phyloP scores from a whole-genome alignment of 495 filamentous ascomycete species.

The Penicillium arizonense region DNA sequence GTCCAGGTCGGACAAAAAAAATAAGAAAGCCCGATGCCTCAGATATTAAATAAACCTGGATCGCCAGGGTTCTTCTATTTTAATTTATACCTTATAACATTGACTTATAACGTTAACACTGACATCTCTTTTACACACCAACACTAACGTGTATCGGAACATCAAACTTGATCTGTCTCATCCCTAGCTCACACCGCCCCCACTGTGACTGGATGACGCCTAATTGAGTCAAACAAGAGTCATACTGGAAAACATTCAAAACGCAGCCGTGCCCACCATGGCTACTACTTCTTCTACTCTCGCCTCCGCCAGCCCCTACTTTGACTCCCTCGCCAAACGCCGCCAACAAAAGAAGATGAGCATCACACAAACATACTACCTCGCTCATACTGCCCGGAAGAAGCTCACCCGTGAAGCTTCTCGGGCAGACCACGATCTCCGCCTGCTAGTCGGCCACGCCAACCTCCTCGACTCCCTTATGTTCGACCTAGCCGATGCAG shows the following conservation, averaged over 20 bases:
- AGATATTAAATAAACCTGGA: constrained; percentile 3
- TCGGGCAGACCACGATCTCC: constrained; percentile 87
- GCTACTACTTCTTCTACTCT: constrained; percentile 15
- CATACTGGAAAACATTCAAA: constrained; percentile 6
- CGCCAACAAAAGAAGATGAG: constrained; percentile 81
- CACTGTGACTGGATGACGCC: constrained; percentile 10
- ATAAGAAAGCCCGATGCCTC: background rate
- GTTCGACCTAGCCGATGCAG: constrained; percentile 91
- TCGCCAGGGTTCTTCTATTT: background rate
- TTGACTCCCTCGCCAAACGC: constrained; percentile 29
- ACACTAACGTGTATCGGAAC: background rate
- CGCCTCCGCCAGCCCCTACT: constrained; percentile 30
- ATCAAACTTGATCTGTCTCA: constrained; percentile 1
- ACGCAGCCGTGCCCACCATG: constrained; percentile 11
- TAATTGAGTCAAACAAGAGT: constrained; percentile 12
- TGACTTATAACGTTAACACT: background rate
- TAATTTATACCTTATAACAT: background rate
- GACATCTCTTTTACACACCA: too few relatives aligned
- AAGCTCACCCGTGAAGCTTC: constrained; percentile 94
- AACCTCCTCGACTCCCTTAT: constrained; percentile 96
- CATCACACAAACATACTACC: constrained; percentile 95
- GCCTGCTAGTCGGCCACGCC: constrained; percentile 92
- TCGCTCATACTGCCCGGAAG: constrained; percentile 90
- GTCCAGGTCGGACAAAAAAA: constrained; percentile 2
- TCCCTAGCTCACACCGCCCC: constrained; percentile 6